Evolutionary conservation across 306 rosid species (phyloP).

Genomic region (Aeschynomene evenia): DNA sequence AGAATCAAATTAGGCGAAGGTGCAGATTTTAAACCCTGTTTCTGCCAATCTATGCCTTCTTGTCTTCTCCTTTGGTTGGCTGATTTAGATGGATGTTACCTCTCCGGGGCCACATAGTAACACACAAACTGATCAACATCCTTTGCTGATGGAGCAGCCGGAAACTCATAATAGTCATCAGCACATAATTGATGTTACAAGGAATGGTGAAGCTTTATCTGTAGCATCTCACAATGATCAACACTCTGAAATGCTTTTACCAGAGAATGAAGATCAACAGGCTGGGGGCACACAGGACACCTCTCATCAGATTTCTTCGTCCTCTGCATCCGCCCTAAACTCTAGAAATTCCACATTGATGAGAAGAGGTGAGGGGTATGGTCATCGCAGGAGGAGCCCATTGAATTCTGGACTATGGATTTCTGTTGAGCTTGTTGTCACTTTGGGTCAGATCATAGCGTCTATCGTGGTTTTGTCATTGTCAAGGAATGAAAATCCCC

Average conservation of each 20-base stretch:
- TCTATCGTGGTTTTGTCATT: slow-evolving; percentile 58
- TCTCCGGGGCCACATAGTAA: slow-evolving; percentile 44
- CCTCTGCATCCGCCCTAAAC: slow-evolving; percentile 45
- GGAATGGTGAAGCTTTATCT: slow-evolving; percentile 46
- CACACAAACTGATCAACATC: slow-evolving; percentile 50
- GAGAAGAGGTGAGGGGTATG: slow-evolving; percentile 58
- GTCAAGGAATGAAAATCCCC: slow-evolving; percentile 65
- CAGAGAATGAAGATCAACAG: slow-evolving; percentile 40
- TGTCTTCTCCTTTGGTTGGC: slow-evolving; percentile 30
- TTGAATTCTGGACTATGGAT: slow-evolving; percentile 74
- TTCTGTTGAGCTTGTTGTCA: slow-evolving; percentile 72
- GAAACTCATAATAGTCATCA: slow-evolving; percentile 37
- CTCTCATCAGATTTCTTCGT: slow-evolving; percentile 39
- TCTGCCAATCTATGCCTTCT: slow-evolving; percentile 46
- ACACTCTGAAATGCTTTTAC: slow-evolving; percentile 37
- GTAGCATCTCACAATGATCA: slow-evolving; percentile 45
- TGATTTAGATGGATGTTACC: slow-evolving; percentile 67
- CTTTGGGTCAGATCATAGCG: slow-evolving; percentile 70
- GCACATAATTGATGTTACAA: slow-evolving; percentile 53
- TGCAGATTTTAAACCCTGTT: slow-evolving; percentile 25
- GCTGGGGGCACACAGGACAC: slow-evolving; percentile 28
- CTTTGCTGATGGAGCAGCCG: slow-evolving; percentile 63
- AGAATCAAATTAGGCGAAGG: slow-evolving; percentile 25
- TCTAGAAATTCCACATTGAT: slow-evolving; percentile 49
- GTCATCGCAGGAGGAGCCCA: slow-evolving; percentile 63